Evolutionary conservation across 2,329 filamentous ascomycete genomes (phyloP).

Genomic region (Cordyceps cateniannulata): DNA sequence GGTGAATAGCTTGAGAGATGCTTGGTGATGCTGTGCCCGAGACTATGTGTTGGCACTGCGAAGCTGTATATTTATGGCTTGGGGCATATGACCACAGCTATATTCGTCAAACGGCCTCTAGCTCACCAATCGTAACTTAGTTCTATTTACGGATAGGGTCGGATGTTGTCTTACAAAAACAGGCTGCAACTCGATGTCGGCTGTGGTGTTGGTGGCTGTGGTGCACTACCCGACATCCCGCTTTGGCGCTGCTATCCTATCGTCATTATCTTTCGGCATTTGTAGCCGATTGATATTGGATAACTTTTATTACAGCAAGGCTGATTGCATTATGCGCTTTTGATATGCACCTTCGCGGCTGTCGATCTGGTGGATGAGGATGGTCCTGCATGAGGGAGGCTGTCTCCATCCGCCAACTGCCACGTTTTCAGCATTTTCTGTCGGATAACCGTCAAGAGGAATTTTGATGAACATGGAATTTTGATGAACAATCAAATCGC

Average conservation of each 20-base stretch:
- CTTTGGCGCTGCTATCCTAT: background rate
- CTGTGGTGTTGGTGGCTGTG: background rate
- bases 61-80: background rate
- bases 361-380: background rate
- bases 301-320: background rate
- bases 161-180: background rate
- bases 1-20: no score
- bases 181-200: background rate
- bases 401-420: no score
- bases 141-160: background rate
- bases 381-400: no score
- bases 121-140: background rate
- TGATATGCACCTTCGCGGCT: background rate
- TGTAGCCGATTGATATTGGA: background rate
- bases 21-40: background rate
- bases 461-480: no score
- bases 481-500: no score
- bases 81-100: background rate
- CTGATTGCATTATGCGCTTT: background rate
- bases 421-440: background rate
- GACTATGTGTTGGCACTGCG: background rate
- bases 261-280: background rate
- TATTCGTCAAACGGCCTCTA: background rate
- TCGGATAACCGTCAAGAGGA: no score
- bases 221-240: conserved; percentile 10